phyloP scores from a whole-genome alignment of 2,329 filamentous ascomycete genomes.

The Cladosporium phlei region DNA sequence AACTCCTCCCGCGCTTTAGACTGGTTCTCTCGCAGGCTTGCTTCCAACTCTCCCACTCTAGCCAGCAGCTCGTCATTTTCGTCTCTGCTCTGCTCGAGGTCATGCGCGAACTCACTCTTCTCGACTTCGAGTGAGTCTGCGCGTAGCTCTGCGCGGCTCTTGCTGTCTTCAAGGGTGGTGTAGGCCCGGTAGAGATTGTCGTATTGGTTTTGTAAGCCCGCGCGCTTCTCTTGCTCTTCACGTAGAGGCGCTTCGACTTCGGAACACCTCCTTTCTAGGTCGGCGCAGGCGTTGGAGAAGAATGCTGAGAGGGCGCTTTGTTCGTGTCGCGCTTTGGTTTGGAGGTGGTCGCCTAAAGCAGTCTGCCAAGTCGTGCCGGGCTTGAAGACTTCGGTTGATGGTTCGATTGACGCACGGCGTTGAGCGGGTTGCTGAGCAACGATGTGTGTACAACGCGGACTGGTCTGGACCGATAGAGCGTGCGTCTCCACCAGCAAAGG shows the following conservation, averaged over 20 bases:
- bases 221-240: constrained; percentile 37
- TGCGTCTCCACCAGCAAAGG: constrained; percentile 6
- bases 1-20: constrained; percentile 32
- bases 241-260: constrained; percentile 52
- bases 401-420: neutral
- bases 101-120: constrained; percentile 32
- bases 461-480: neutral
- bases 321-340: constrained; percentile 39
- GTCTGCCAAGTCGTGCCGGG: constrained; percentile 44
- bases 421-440: neutral
- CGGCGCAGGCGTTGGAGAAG: constrained; percentile 51
- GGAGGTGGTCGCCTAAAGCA: constrained; percentile 42
- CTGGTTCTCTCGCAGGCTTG: constrained; percentile 34
- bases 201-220: constrained; percentile 33
- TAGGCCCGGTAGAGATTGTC: constrained; percentile 34
- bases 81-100: constrained; percentile 36
- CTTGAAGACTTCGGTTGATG: neutral
- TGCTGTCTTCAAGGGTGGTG: constrained; percentile 34
- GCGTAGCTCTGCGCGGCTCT: constrained; percentile 33
- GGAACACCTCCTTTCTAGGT: constrained; percentile 53
- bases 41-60: constrained; percentile 36
- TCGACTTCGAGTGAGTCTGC: constrained; percentile 39
- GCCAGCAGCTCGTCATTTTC: constrained; percentile 41
- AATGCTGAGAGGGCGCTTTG: constrained; percentile 45
- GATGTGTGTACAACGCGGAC: neutral